A percentile compares a stretch with the other conserved stretches of the same genome.
Evolutionary conservation across 805 yeast genomes (phyloP).

Genomic region (Nakazawaea pomicola): DNA sequence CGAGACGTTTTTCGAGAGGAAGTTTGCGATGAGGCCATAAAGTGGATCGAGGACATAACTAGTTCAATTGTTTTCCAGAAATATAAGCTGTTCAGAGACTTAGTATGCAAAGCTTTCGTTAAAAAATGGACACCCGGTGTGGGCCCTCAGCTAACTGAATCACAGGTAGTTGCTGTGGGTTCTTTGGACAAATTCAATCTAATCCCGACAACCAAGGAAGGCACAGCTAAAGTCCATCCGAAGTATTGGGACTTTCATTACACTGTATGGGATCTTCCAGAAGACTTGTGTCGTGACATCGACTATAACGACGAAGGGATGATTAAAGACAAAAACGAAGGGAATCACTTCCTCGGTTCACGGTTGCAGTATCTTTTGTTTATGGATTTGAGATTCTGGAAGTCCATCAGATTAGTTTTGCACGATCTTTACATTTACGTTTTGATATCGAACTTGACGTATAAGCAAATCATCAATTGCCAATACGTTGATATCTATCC

Average conservation of each 20-base stretch:
- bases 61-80: conserved; percentile 48
- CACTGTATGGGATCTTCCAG: conserved; percentile 42
- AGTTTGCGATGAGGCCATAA: conserved; percentile 65
- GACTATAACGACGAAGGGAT: conserved; percentile 32
- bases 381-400: conserved; percentile 73
- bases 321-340: conserved; percentile 16
- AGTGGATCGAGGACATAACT: conserved; percentile 61
- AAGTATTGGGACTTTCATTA: conserved; percentile 36
- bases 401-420: conserved; percentile 46
- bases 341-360: conserved; percentile 33
- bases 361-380: conserved; percentile 56
- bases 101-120: conserved; percentile 54
- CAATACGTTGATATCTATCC: conserved; percentile 87
- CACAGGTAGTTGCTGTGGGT: conserved; percentile 18
- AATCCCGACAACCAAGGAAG: conserved; percentile 32
- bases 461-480: conserved; percentile 56
- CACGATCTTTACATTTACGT: conserved; percentile 64
- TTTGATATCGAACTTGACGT: conserved; percentile 53
- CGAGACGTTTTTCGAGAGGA: conserved; percentile 77
- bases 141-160: conserved; percentile 13
- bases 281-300: conserved; percentile 39
- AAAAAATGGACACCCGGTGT: conserved; percentile 59
- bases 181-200: conserved; percentile 28
- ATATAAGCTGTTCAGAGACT: conserved; percentile 39
- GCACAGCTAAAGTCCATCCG: conserved; percentile 17